A percentile compares a stretch with the other conserved stretches of the same genome.
These are phyloP conservation scores for Excoecaria agallocha DNA, from an alignment of 345 rosid genomes.

Conservation along the genomic window DNA sequence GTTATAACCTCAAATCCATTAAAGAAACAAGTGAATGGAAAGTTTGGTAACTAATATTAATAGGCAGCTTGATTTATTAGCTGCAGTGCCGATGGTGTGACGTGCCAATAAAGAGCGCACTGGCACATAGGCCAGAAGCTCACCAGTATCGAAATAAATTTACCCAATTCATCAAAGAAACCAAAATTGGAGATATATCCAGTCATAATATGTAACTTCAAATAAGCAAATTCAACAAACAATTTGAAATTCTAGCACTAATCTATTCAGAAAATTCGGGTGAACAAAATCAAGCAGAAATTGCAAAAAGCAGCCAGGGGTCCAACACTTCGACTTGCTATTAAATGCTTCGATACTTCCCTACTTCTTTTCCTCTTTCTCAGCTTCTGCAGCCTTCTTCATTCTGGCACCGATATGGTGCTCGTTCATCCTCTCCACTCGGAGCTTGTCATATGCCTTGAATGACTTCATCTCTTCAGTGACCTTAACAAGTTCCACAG, in stretches of 20 bases:
- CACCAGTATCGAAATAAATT: neutral
- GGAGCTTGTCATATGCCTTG: constrained; percentile 75
- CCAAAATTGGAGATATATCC: neutral
- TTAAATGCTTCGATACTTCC: constrained; percentile 1
- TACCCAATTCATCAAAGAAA: neutral
- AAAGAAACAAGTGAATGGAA: no score
- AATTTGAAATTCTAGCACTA: neutral
- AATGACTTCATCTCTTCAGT: constrained; percentile 70
- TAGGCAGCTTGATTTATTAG: no score
- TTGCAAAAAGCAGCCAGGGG: neutral
- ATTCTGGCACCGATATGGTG: constrained; percentile 65
- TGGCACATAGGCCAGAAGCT: neutral
- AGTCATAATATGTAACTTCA: constrained; percentile 2
- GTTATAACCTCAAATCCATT: no score
- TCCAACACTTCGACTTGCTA: neutral
- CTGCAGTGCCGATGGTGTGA: no score
- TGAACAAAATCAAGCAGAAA: neutral
- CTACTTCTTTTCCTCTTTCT: constrained; percentile 90
- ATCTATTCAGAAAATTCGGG: neutral
- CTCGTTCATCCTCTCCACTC: constrained; percentile 51
- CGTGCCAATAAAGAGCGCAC: no score
- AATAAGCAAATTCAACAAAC: neutral
- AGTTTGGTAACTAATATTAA: no score
- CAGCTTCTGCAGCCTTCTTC: constrained; percentile 89
- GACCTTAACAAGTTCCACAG: constrained; percentile 70